Evolutionary conservation across 2,329 filamentous ascomycete genomes (phyloP).

Genomic region (Neocatenulostroma microsporum): DNA sequence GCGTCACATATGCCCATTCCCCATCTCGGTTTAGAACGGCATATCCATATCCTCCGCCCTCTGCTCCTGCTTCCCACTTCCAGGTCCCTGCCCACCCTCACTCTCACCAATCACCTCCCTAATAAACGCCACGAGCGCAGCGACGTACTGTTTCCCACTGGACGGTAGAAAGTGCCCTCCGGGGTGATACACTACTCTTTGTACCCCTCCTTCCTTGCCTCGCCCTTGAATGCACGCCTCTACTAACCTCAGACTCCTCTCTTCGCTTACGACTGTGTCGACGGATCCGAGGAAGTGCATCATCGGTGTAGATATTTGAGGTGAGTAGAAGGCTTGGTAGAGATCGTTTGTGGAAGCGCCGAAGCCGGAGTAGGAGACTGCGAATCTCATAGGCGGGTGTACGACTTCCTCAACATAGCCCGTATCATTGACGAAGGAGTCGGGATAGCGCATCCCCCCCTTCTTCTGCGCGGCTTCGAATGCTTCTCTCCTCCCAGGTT

Average conservation of each 20-base stretch:
- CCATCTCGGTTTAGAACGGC: slow-evolving; percentile 56
- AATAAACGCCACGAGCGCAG: slow-evolving; percentile 67
- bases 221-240: slow-evolving; percentile 52
- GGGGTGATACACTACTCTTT: slow-evolving; percentile 61
- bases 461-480: slow-evolving; percentile 38
- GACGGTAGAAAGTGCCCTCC: slow-evolving; percentile 84
- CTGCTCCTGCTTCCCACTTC: slow-evolving; percentile 41
- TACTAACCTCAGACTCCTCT: slow-evolving; percentile 57
- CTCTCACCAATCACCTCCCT: slow-evolving; percentile 42
- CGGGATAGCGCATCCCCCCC: slow-evolving; percentile 47
- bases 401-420: slow-evolving; percentile 29
- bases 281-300: slow-evolving; percentile 76
- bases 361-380: slow-evolving; percentile 71
- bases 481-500: slow-evolving; percentile 43
- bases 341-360: slow-evolving; percentile 51
- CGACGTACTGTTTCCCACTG: slow-evolving; percentile 69
- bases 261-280: slow-evolving; percentile 82
- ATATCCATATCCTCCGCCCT: slow-evolving; percentile 61
- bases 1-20: too few relatives aligned
- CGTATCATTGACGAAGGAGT: slow-evolving; percentile 36
- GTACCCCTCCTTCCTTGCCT: slow-evolving; percentile 30
- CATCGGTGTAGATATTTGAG: slow-evolving; percentile 65
- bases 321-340: slow-evolving; percentile 65
- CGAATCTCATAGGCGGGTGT: slow-evolving; percentile 59
- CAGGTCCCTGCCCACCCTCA: slow-evolving; percentile 23